Evolutionary conservation across 805 yeast genomes (phyloP).

Genomic region (Peterozyma toletana): DNA sequence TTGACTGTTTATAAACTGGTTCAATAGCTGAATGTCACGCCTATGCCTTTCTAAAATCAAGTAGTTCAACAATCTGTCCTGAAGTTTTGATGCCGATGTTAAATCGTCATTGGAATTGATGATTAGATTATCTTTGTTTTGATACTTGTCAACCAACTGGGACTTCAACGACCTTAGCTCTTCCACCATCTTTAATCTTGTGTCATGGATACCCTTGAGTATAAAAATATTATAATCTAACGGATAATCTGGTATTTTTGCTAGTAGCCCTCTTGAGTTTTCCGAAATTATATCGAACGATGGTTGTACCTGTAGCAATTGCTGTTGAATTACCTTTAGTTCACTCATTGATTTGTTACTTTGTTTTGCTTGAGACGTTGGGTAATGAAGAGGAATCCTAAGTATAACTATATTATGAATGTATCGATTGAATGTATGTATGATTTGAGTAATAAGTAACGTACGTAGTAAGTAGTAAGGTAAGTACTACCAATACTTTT

Average conservation of each 20-base stretch:
- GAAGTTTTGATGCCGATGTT: slow-evolving; percentile 25
- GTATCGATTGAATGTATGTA: too few species aligned
- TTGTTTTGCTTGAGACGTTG: too few species aligned
- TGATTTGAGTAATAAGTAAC: too few species aligned
- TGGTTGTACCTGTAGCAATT: slow-evolving; percentile 1
- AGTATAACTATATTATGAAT: too few species aligned
- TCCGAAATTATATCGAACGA: slow-evolving; percentile 10
- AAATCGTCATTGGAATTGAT: slow-evolving; percentile 1
- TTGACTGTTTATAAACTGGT: slow-evolving; percentile 11
- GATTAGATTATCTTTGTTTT: slow-evolving; percentile 5
- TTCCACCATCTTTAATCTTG: slow-evolving; percentile 12
- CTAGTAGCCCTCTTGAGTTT: slow-evolving; percentile 11
- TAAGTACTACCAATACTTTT: too few species aligned
- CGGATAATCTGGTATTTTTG: slow-evolving; percentile 25
- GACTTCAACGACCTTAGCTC: slow-evolving; percentile 16
- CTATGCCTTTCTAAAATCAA: slow-evolving; percentile 28
- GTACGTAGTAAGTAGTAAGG: too few species aligned
- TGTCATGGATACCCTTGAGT: slow-evolving; percentile 21
- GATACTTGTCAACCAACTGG: slow-evolving; percentile 10
- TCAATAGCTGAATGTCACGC: slow-evolving; percentile 18
- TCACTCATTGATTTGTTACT: too few species aligned
- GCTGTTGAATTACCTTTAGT: too few species aligned
- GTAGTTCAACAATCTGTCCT: slow-evolving; percentile 23
- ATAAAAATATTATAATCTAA: slow-evolving; percentile 30
- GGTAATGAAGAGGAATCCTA: too few species aligned